Conservation (phyloP, 192 early-diverging fungal genomes). For the Coemansia furcata region DNA sequence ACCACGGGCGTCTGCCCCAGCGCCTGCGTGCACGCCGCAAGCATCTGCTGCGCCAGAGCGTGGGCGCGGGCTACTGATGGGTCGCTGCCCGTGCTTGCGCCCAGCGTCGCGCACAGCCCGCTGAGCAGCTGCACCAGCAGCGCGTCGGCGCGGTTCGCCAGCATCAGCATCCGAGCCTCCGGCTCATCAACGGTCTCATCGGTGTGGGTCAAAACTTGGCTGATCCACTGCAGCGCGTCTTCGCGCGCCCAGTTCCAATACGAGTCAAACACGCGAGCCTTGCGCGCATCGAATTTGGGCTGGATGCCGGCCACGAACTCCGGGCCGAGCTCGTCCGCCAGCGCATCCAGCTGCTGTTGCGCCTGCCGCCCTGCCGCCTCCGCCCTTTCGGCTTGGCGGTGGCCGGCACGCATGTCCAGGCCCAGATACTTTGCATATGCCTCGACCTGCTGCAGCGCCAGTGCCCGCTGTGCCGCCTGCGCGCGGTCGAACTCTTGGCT, state of each 20-base stretch:
- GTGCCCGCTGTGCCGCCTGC: slow-evolving; percentile 64
- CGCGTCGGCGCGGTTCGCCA: slow-evolving; percentile 69
- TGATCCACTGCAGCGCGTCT: slow-evolving; percentile 53
- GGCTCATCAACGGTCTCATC: slow-evolving; percentile 31
- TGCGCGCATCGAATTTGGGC: slow-evolving; percentile 74
- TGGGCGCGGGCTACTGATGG: slow-evolving; percentile 63
- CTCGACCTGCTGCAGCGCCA: slow-evolving; percentile 78
- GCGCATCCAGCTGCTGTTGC: slow-evolving; percentile 73
- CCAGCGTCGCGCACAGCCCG: slow-evolving; percentile 74
- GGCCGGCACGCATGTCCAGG: slow-evolving; percentile 68
- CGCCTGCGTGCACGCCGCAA: slow-evolving; percentile 79
- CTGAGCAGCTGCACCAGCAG: slow-evolving; percentile 52
- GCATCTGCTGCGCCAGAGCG: slow-evolving; percentile 64
- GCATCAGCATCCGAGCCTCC: slow-evolving; percentile 30
- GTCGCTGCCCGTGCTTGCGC: slow-evolving; percentile 55
- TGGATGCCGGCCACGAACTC: slow-evolving; percentile 83
- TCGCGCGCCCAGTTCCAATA: slow-evolving; percentile 93
- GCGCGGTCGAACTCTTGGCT: slow-evolving; percentile 79
- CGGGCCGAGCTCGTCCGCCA: slow-evolving; percentile 82
- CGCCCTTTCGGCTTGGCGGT: slow-evolving; percentile 58
- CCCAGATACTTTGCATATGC: slow-evolving; percentile 78
- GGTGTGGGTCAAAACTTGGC: slow-evolving; percentile 74
- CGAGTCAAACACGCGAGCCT: slow-evolving; percentile 86
- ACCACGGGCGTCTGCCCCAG: slow-evolving; percentile 58
- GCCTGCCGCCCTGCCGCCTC: not conserved